phyloP scores from a whole-genome alignment of 2,329 filamentous ascomycete genomes.

The Septoria petroselini region DNA sequence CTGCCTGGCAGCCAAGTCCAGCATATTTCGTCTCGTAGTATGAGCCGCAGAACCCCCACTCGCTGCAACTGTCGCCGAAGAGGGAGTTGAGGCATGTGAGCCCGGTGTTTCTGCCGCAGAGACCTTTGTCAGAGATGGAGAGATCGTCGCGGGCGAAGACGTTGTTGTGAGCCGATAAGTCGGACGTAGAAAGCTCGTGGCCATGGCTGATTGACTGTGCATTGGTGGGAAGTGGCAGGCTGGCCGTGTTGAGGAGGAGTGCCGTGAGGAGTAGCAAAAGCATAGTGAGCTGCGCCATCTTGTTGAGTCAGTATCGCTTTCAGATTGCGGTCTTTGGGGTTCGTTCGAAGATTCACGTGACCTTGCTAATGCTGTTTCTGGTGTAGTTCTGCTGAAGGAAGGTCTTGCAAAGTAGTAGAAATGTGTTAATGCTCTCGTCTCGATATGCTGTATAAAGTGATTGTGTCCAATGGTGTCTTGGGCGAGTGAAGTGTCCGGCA shows the following conservation, averaged over 20 bases:
- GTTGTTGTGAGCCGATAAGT: not conserved
- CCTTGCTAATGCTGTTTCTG: too few relatives aligned
- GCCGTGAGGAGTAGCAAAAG: not conserved
- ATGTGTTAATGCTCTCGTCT: not conserved
- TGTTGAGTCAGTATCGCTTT: not conserved
- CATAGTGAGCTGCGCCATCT: not conserved
- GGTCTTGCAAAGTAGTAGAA: too few relatives aligned
- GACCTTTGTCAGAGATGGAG: not conserved
- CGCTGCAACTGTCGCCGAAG: not conserved
- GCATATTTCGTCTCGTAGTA: constrained; percentile 3
- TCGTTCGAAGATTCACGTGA: not conserved
- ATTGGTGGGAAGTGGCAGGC: not conserved
- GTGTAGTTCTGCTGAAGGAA: too few relatives aligned
- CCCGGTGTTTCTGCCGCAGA: not conserved
- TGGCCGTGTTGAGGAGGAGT: not conserved
- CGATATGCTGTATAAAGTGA: not conserved
- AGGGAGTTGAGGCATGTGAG: not conserved
- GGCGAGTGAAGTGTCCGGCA: not conserved
- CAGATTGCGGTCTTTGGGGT: too few relatives aligned
- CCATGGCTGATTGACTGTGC: not conserved
- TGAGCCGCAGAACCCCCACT: constrained; percentile 5
- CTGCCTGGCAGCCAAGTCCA: not conserved
- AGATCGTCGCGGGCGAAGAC: not conserved
- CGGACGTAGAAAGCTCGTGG: not conserved
- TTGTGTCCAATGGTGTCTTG: not conserved